These are phyloP conservation scores for Citrus glauca DNA, from an alignment of 345 rosid genomes.

Conservation along the genomic window DNA sequence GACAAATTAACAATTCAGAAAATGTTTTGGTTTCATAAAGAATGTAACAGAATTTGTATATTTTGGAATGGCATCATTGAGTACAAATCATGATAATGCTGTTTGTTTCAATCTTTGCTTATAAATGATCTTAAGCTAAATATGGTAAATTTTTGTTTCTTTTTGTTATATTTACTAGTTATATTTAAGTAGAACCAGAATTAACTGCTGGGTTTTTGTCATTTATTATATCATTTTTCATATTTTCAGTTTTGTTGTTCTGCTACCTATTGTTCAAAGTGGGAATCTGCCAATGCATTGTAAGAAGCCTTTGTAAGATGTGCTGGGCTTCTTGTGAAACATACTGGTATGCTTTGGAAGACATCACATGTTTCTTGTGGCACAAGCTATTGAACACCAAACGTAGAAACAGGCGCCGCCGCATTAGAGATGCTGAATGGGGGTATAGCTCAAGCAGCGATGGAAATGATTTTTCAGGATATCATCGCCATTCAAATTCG, in stretches of 20 bases:
- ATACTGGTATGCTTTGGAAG: conserved; percentile 50
- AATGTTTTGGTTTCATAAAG: too few relatives aligned
- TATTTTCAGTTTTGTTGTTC: conserved; percentile 56
- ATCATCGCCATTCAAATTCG: neutral
- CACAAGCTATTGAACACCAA: conserved; percentile 40
- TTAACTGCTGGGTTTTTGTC: neutral
- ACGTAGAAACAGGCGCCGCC: conserved; percentile 28
- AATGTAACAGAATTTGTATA: neutral
- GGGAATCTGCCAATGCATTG: conserved; percentile 71
- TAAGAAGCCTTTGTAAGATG: conserved; percentile 66
- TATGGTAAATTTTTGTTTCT: neutral
- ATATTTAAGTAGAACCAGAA: neutral
- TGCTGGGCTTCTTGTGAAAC: conserved; percentile 59
- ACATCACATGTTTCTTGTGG: conserved; percentile 46
- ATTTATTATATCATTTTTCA: neutral
- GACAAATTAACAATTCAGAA: too few relatives aligned
- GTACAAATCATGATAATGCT: neutral
- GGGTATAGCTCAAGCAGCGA: conserved; percentile 20
- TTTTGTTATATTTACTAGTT: neutral
- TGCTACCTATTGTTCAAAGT: conserved; percentile 60
- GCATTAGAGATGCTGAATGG: conserved; percentile 40
- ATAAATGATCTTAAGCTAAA: neutral
- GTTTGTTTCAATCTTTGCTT: neutral
- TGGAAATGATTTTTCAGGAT: conserved; percentile 12
- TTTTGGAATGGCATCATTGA: neutral